A percentile compares a stretch with the other conserved stretches of the same genome.
Conservation (phyloP, 176 grass and related monocot species). For the Secale cereale region DNA sequence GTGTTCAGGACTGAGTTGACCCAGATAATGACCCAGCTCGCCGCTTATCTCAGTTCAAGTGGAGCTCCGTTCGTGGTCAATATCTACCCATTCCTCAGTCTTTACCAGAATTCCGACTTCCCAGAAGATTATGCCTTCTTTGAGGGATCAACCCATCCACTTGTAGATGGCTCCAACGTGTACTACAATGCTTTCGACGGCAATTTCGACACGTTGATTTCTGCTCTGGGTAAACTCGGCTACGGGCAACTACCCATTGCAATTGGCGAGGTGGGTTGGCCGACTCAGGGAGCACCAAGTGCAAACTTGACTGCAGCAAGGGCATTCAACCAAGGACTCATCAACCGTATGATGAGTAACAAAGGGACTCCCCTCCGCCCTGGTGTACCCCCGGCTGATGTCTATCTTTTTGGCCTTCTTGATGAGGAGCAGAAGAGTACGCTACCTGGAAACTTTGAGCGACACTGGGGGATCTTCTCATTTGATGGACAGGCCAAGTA, state of each 20-base stretch:
- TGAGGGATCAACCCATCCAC: conserved; percentile 83
- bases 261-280: conserved; percentile 94
- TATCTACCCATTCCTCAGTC: conserved; percentile 94
- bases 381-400: conserved; percentile 66
- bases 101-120: conserved; percentile 84
- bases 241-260: conserved; percentile 75
- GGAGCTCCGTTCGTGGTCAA: conserved; percentile 91
- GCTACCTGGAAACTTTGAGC: conserved; percentile 84
- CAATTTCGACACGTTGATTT: conserved; percentile 85
- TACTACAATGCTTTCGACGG: conserved; percentile 98
- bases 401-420: conserved; percentile 89
- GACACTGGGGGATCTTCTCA: conserved; percentile 93
- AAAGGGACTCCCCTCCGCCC: conserved; percentile 85
- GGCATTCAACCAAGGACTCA: conserved; percentile 88
- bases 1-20: conserved; percentile 84
- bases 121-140: conserved; percentile 99
- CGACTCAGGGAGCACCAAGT: conserved; percentile 82
- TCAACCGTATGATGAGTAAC: conserved; percentile 66
- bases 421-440: conserved; percentile 84
- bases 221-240: conserved; percentile 79
- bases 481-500: conserved; percentile 97
- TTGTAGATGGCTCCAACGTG: conserved; percentile 76
- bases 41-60: conserved; percentile 70
- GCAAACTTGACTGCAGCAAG: conserved; percentile 89
- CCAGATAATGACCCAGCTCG: conserved; percentile 88